Conservation (phyloP, 1,139 yeast genomes). For the Starmera stellimalicola region DNA sequence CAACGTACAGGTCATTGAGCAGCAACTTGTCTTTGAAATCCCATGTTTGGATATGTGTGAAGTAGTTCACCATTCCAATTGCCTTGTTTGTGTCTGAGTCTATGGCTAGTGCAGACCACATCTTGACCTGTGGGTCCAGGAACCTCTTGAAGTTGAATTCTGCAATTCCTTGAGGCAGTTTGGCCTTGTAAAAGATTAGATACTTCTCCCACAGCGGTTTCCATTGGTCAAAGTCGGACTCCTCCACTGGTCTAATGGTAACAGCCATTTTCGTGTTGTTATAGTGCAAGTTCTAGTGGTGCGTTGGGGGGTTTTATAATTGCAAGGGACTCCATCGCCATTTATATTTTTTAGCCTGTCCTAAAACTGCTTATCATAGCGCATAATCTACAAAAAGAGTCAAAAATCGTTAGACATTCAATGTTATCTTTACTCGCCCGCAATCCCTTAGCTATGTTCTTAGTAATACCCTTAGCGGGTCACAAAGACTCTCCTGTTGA, state of each 20-base stretch:
- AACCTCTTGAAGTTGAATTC: constrained; percentile 36
- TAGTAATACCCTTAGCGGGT: too few species aligned
- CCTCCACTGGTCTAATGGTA: neutral
- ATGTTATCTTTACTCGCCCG: too few species aligned
- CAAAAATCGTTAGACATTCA: too few species aligned
- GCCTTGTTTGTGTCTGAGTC: constrained; percentile 23
- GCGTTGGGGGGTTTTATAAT: too few species aligned
- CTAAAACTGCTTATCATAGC: too few species aligned
- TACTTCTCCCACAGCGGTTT: neutral
- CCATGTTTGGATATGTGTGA: constrained; percentile 44
- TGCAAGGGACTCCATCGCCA: too few species aligned
- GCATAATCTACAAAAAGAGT: too few species aligned
- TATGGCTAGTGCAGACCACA: constrained; percentile 38
- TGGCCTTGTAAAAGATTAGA: constrained; percentile 2
- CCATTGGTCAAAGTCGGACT: constrained; percentile 2
- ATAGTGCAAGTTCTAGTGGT: too few species aligned
- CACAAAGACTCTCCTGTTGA: too few species aligned
- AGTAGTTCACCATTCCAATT: constrained; percentile 37
- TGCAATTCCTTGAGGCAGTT: constrained; percentile 16
- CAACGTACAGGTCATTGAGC: constrained; percentile 35
- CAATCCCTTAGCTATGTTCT: constrained; percentile 60
- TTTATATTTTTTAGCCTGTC: too few species aligned
- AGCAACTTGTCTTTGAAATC: constrained; percentile 31
- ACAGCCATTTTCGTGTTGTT: neutral
- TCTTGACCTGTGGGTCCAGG: constrained; percentile 33